Percentiles rank a stretch among this genome's conserved stretches.
Conservation (phyloP, 805 yeast genomes). For the Suhomyces emberorum region DNA sequence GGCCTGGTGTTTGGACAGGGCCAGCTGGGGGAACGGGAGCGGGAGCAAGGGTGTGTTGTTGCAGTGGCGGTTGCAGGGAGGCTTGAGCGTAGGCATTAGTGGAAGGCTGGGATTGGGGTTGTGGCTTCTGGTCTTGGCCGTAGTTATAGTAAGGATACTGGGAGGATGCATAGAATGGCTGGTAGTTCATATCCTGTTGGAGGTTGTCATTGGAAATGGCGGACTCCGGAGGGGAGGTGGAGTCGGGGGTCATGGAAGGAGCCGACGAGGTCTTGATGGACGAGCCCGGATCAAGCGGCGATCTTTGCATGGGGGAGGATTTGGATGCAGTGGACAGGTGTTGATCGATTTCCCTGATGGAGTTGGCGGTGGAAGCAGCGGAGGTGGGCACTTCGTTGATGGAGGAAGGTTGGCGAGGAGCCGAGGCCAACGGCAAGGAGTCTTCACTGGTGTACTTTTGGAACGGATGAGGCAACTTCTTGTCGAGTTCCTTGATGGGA, state of each 20-base stretch:
- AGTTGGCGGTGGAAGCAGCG: not conserved
- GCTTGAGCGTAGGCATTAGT: no score
- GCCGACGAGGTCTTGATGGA: not conserved
- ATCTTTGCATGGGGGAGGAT: not conserved
- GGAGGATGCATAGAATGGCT: not conserved
- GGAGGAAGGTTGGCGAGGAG: not conserved
- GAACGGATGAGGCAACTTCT: constrained; percentile 6
- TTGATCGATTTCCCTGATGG: not conserved
- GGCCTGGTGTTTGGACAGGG: not conserved
- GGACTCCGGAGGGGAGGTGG: constrained; percentile 3
- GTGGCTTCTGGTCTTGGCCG: no score
- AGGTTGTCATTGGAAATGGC: constrained; percentile 1
- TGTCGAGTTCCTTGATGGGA: constrained; percentile 4
- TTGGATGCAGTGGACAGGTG: not conserved
- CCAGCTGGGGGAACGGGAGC: not conserved
- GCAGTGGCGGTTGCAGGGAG: no score
- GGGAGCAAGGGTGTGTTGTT: no score
- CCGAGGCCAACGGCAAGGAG: not conserved
- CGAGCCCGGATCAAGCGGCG: not conserved
- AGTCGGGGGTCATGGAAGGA: not conserved
- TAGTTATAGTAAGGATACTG: constrained; percentile 1
- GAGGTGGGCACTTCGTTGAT: not conserved
- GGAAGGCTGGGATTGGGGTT: no score
- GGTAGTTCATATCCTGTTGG: constrained; percentile 1
- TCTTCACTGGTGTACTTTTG: constrained; percentile 1